Base-by-base conservation (phyloP, 2,329 filamentous ascomycete genomes). In the Lasiodiplodia theobromae region DNA sequence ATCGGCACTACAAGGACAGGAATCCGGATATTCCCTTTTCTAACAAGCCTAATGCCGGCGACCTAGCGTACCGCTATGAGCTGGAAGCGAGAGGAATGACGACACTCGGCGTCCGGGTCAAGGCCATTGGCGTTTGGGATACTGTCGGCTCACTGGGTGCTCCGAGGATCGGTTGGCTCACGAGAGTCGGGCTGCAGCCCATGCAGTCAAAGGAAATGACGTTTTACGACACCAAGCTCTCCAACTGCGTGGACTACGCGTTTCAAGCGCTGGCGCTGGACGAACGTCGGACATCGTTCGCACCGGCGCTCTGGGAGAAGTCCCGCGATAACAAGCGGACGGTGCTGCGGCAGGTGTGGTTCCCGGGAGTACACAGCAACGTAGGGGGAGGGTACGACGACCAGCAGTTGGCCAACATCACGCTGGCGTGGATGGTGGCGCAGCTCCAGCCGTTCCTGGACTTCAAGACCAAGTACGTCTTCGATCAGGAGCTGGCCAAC, bases 201-300 rank as follows among this genome's bases (percentile, higher is more conserved):
- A 71, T 72, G 18, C 75, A 81, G 58, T 77, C 75, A 31, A 75
- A 74, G 49, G 78, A 79, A n/a, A 80, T 82, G 53, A 70, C 75
- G 1, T 86, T 85, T 71, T 83, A 84, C 73, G 80, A 83, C 73
- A 85, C 83, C 3, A 78, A 81, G 63, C 76, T 85, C 66, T 80
- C 78, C 7, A 72, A 74, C 57, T 77, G 77, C 12, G 83, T 89
- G 38, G 83, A 87, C 72, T 82, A 88, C 73, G 87, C 86, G 0
- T 89, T 89, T 71, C 87, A 89, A 25, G 87, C 86, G 0, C 79
- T 89, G 8, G 86, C 86, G 0, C 76, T 89, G 2, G 87, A 89
- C 68, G 87, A 89, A 75, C 83, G 82, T n/a, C 83, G 87, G 8
- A 76, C 82, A 0, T 83, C 86, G 0, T 89, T 88, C 68, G 78